Evolutionary conservation across 805 yeast genomes (phyloP).

Genomic region (Yarrowia sp.): DNA sequence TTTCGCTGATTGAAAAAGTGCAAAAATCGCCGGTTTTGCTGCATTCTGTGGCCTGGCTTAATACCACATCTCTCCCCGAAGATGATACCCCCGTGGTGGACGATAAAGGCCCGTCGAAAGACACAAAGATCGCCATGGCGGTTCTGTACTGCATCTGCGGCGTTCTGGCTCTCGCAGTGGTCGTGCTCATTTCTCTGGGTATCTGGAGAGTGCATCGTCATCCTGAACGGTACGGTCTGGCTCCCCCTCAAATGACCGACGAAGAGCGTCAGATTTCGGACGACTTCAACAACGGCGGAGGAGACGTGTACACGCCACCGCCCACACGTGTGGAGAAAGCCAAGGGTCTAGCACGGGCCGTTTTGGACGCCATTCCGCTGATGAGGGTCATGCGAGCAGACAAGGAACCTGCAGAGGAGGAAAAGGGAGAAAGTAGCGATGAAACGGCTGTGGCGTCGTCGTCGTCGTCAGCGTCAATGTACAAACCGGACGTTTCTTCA

Average conservation of each 20-base stretch:
- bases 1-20: slow-evolving; percentile 40
- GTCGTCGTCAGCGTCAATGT: not conserved
- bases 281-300: slow-evolving; percentile 40
- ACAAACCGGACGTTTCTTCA: not conserved
- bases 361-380: slow-evolving; percentile 50
- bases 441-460: not conserved
- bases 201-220: slow-evolving; percentile 49
- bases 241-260: slow-evolving; percentile 28
- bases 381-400: slow-evolving; percentile 40
- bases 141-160: slow-evolving; percentile 48
- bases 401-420: not conserved
- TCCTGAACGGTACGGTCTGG: slow-evolving; percentile 50
- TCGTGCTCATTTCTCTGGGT: slow-evolving; percentile 48
- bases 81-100: slow-evolving; percentile 16
- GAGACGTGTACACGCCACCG: slow-evolving; percentile 39
- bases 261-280: slow-evolving; percentile 9
- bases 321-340: slow-evolving; percentile 43
- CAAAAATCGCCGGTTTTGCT: slow-evolving; percentile 23
- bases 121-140: slow-evolving; percentile 48
- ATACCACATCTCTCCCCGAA: slow-evolving; percentile 5
- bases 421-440: not conserved
- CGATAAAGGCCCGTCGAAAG: slow-evolving; percentile 12
- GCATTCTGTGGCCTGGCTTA: slow-evolving; percentile 38
- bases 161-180: slow-evolving; percentile 46
- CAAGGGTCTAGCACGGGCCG: slow-evolving; percentile 51